Base-by-base conservation (phyloP, 73 alveolate genomes). In the Urostyla sp. region DNA sequence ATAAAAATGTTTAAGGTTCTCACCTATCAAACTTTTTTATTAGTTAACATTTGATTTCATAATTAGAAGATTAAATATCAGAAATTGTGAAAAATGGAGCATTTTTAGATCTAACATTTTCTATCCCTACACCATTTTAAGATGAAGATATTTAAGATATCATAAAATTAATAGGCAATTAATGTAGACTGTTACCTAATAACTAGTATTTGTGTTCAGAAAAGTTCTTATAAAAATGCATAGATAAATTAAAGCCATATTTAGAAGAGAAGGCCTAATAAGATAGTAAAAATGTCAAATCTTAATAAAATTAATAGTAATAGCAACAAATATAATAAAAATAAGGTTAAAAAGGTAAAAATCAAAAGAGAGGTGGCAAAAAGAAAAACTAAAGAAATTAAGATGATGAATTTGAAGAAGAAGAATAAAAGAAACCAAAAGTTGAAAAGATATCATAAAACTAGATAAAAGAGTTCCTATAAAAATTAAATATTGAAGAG, bases 401-500 rank as follows among this genome's bases (percentile, higher is more conserved):
- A 27, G 85, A 73, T 73, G 87, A 75, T 37, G 78, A 55, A 5
- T 40, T 13, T 3, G 45, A 75, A 11, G 78, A 54, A n/a, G 87
- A 75, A 38, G 87, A 55, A 57, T 10, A 21, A 5, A 53, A 75
- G 31, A 66, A 40, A 40, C 13, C 49, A 5, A 43, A 37, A 26
- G 78, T 75, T 20, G 79, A 63, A 40, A 13, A 8, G 2, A 7
- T 56, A 2, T n/a, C 51, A 18, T 54, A 75, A 16, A 67, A 34
- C 23, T 26, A 26, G 11, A 55, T 50, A n/a, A 75, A 43, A 32
- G 58, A 34, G 20, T 38, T 48, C 23, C 56, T 36, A n/a, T 15
- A 55, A 31, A 57, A 21, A 1, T 56, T 53, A 4, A 40, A 75
- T 13, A 26, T 37, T 49, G 57, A 43, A 20, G 87, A 75, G 44